A percentile compares a stretch with the other conserved stretches of the same genome.
Conservation (phyloP, 169 alveolate species). For the Plasmodium coatneyi region DNA sequence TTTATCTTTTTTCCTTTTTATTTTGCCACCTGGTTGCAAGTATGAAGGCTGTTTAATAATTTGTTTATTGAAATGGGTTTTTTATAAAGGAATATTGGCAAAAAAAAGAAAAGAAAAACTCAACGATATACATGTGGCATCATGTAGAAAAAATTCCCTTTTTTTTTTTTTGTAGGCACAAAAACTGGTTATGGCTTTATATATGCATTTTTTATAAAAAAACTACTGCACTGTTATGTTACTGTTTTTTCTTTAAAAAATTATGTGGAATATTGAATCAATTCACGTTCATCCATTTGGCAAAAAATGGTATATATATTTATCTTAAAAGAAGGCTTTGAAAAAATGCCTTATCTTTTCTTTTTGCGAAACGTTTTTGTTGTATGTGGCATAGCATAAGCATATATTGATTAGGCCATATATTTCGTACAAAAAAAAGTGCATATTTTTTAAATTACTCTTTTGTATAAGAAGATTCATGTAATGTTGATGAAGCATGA, state of each 20-base stretch:
- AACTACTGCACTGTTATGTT: neutral
- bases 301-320: neutral
- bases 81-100: neutral
- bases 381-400: neutral
- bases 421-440: neutral
- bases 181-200: neutral
- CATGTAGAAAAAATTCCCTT: neutral
- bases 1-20: neutral
- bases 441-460: neutral
- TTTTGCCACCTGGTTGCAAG: neutral
- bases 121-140: neutral
- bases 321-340: neutral
- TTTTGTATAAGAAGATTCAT: neutral
- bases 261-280: neutral
- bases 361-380: neutral
- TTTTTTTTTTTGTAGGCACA: neutral
- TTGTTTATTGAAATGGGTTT: neutral
- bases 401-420: neutral
- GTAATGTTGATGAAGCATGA: neutral
- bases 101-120: neutral
- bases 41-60: neutral
- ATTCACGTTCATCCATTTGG: neutral
- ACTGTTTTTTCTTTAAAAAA: no score
- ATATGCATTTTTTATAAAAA: neutral
- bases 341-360: neutral